Evolutionary conservation across 306 rosid species (phyloP).

Genomic region (Lathyrus tuberosus): DNA sequence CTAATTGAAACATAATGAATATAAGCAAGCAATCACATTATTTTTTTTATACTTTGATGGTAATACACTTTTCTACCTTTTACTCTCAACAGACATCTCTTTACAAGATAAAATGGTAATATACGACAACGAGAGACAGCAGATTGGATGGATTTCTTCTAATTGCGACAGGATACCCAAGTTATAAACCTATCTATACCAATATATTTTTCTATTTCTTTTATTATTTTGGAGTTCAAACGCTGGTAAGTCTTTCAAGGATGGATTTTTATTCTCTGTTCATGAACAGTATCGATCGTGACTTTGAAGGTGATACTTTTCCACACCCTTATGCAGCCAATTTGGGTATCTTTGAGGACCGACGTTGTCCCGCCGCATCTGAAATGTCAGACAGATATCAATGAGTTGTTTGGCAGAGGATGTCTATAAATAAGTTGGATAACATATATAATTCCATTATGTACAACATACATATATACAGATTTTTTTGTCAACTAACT

Average conservation of each 20-base stretch:
- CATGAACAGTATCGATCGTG: too few relatives aligned
- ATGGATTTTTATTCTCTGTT: too few relatives aligned
- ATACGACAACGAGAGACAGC: slow-evolving; percentile 79
- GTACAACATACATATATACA: slow-evolving; percentile 32
- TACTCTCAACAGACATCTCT: slow-evolving; percentile 59
- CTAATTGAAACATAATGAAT: background rate
- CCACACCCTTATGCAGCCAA: too few relatives aligned
- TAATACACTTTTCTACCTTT: slow-evolving; percentile 12
- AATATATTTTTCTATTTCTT: slow-evolving; percentile 18
- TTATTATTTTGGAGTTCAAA: too few relatives aligned
- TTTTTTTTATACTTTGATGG: too few relatives aligned
- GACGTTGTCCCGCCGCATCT: too few relatives aligned
- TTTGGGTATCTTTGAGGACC: too few relatives aligned
- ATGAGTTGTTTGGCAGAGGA: slow-evolving; percentile 24
- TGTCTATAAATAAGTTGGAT: slow-evolving; percentile 32
- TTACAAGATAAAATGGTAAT: slow-evolving; percentile 70
- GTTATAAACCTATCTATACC: slow-evolving; percentile 46
- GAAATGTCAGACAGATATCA: too few relatives aligned
- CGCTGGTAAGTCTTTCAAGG: slow-evolving; percentile 35
- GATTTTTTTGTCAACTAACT: slow-evolving; percentile 26
- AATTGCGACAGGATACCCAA: slow-evolving; percentile 63
- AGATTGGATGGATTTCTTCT: slow-evolving; percentile 76
- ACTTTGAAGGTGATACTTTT: too few relatives aligned
- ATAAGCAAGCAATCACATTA: background rate
- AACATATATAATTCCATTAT: slow-evolving; percentile 10